phyloP scores from a whole-genome alignment of 1,284 basidiomycete genomes.

The Trichosporon sp. region DNA sequence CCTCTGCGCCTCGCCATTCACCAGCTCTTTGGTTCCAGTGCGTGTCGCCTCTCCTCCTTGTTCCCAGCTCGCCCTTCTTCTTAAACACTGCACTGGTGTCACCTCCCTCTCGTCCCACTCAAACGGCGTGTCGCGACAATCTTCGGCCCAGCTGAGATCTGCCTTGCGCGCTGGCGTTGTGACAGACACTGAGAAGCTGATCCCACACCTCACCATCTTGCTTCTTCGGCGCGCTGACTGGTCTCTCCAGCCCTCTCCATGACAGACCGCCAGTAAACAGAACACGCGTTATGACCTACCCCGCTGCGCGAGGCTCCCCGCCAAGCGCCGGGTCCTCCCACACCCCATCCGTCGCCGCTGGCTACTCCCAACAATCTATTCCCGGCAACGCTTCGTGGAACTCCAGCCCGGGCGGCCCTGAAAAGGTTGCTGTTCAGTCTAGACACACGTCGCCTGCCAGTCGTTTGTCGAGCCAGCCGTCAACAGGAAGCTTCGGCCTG shows the following conservation, averaged over 20 bases:
- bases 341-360: conserved; percentile 12
- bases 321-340: conserved; percentile 29
- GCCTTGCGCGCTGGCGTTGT: not conserved
- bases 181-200: not conserved
- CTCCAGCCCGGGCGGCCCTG: conserved; percentile 12
- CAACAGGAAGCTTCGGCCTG: not conserved
- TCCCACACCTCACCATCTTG: not conserved
- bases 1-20: not conserved
- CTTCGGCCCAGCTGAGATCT: conserved; percentile 8
- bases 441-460: conserved; percentile 7
- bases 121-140: not conserved
- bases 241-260: conserved; percentile 21
- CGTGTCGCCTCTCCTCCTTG: not conserved
- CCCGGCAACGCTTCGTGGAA: conserved; percentile 3
- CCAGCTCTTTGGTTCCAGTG: conserved; percentile 3
- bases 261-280: conserved; percentile 26
- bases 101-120: not conserved
- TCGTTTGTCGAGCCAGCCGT: conserved; percentile 5
- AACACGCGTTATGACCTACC: conserved; percentile 27
- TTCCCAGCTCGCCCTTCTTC: not conserved
- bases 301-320: conserved; percentile 34
- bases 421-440: conserved; percentile 1
- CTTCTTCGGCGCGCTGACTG: not conserved
- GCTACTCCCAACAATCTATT: conserved; percentile 12
- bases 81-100: not conserved